Conservation (phyloP, 257 asterid species). For the Craterostigma plantagineum region DNA sequence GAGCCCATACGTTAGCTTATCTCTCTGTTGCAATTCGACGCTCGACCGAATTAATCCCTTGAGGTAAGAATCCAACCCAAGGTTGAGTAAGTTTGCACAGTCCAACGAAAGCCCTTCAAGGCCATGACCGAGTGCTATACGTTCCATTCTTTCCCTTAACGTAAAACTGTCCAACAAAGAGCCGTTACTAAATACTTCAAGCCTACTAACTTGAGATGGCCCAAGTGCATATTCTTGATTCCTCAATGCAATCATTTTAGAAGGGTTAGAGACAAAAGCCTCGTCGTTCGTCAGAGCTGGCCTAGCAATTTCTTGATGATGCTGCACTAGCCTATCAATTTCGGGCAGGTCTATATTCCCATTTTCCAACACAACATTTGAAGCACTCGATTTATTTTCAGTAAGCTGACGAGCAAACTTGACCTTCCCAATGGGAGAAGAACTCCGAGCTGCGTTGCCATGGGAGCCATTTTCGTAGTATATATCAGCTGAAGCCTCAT, state of each 20-base stretch:
- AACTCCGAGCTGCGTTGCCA: conserved; percentile 2
- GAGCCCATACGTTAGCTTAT: too few relatives aligned
- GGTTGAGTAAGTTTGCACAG: conserved; percentile 54
- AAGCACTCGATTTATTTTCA: conserved; percentile 19
- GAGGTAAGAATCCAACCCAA: conserved; percentile 58
- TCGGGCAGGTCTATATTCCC: conserved; percentile 29
- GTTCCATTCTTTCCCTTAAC: conserved; percentile 57
- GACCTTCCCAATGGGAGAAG: conserved; percentile 32
- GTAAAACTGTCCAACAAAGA: conserved; percentile 40
- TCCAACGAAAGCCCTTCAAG: conserved; percentile 59
- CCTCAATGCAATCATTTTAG: conserved; percentile 15
- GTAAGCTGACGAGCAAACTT: conserved; percentile 18
- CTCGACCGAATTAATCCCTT: conserved; percentile 53
- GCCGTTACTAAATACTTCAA: neutral
- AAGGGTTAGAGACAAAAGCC: conserved; percentile 8
- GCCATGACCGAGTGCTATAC: conserved; percentile 49
- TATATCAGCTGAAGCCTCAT: conserved; percentile 27
- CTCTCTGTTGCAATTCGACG: conserved; percentile 11
- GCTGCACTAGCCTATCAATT: too few relatives aligned
- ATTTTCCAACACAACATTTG: conserved; percentile 22
- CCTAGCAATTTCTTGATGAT: conserved; percentile 16
- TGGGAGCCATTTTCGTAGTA: conserved; percentile 44
- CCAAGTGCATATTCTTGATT: too few relatives aligned
- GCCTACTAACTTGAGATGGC: too few relatives aligned
- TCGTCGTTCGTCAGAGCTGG: conserved; percentile 14